phyloP scores from a whole-genome alignment of 768 basidiomycete genomes.

The Paxillus ammoniavirescens region DNA sequence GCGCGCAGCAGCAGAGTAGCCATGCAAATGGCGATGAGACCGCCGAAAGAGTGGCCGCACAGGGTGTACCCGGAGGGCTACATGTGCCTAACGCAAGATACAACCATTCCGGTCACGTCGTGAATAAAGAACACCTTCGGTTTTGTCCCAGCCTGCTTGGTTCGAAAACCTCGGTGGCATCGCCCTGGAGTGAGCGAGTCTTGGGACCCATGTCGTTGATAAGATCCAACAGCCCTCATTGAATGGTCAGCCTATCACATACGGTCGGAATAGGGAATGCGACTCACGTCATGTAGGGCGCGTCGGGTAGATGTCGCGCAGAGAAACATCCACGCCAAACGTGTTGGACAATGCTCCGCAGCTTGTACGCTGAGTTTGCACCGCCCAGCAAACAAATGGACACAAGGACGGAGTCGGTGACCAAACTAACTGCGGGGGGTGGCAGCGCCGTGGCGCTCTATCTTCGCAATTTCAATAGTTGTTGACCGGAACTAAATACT shows the following conservation, averaged over 20 bases:
- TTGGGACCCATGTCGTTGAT: constrained; percentile 6
- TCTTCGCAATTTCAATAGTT: too few species aligned
- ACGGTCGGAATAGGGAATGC: neutral
- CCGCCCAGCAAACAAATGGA: too few species aligned
- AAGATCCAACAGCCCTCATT: constrained; percentile 3
- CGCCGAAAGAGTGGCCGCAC: constrained; percentile 12
- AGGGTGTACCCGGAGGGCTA: constrained; percentile 9
- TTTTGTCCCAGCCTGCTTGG: constrained; percentile 11
- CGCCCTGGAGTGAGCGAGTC: constrained; percentile 7
- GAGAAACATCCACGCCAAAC: constrained; percentile 10
- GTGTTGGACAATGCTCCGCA: constrained; percentile 6
- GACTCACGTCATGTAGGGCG: neutral
- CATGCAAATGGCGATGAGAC: constrained; percentile 10
- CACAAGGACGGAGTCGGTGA: too few species aligned
- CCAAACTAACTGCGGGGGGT: too few species aligned
- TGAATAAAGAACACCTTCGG: constrained; percentile 11
- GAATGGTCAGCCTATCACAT: constrained; percentile 9
- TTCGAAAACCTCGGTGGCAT: constrained; percentile 8
- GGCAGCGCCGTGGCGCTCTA: too few species aligned
- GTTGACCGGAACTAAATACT: too few species aligned
- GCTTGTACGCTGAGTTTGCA: constrained; percentile 2
- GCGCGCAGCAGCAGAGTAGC: constrained; percentile 7
- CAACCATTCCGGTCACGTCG: constrained; percentile 13
- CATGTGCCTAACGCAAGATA: constrained; percentile 5
- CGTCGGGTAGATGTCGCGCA: constrained; percentile 12